A percentile compares a stretch with the other conserved stretches of the same genome.
These are phyloP conservation scores for Wallacemonas sp. DNA, from an alignment of 208 protist species.

Conservation along the genomic window DNA sequence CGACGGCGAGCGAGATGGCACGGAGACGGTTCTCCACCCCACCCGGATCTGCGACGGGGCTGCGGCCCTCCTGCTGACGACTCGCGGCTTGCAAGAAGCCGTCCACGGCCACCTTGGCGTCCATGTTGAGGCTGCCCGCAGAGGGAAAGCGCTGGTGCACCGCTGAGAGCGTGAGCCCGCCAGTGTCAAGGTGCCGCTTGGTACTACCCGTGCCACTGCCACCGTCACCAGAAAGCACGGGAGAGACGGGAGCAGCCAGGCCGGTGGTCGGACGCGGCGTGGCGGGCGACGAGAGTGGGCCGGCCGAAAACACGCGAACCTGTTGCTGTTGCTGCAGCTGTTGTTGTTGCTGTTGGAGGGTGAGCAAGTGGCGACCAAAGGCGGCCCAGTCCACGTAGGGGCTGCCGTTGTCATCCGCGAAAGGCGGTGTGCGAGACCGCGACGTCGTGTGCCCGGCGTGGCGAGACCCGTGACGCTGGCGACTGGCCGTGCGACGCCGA, in stretches of 20 bases:
- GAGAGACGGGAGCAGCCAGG: no score
- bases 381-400: slow-evolving; percentile 10
- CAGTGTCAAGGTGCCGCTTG: not conserved
- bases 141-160: not conserved
- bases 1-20: slow-evolving; percentile 15
- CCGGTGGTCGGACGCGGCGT: no score
- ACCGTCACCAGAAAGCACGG: no score
- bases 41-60: not conserved
- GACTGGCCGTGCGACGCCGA: not conserved
- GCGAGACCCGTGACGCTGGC: not conserved
- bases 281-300: no score
- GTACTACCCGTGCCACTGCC: no score
- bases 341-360: slow-evolving; percentile 19
- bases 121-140: not conserved
- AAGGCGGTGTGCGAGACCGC: not conserved
- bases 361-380: slow-evolving; percentile 8
- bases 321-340: no score
- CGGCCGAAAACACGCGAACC: no score
- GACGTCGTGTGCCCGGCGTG: no score
- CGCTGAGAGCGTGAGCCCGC: not conserved
- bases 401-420: not conserved
- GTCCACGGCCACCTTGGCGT: slow-evolving; percentile 5
- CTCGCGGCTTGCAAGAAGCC: not conserved
- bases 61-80: not conserved
- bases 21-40: slow-evolving; percentile 10